These are phyloP conservation scores for Asterochloris erici DNA, from an alignment of 139 green algal genomes.

Conservation along the genomic window DNA sequence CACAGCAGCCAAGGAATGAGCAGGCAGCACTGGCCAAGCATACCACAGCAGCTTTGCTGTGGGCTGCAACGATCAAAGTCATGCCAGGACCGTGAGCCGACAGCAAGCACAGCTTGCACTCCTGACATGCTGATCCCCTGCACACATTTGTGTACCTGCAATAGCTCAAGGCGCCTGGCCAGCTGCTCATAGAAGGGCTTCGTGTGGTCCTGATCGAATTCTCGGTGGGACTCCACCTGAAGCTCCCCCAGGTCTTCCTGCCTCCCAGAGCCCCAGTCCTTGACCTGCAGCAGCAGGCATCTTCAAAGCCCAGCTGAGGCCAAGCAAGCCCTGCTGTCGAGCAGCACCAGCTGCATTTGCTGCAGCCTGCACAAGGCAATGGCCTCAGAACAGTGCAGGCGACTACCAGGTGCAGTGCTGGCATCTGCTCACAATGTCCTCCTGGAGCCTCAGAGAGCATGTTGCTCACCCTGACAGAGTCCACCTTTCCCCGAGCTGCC, in stretches of 20 bases:
- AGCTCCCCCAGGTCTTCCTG: constrained; percentile 1
- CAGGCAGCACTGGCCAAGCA: too few relatives aligned
- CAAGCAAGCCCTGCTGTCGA: background rate
- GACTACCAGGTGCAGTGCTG: background rate
- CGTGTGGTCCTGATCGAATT: background rate
- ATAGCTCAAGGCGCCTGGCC: constrained; percentile 11
- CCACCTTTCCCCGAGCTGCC: constrained; percentile 8
- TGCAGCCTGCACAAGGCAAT: too few relatives aligned
- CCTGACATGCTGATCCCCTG: background rate
- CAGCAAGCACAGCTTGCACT: too few relatives aligned
- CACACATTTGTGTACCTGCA: constrained; percentile 1
- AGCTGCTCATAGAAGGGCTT: constrained; percentile 27
- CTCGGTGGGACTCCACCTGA: constrained; percentile 1
- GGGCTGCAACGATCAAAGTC: too few relatives aligned
- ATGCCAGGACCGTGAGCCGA: too few relatives aligned
- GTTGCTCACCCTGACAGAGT: constrained; percentile 9
- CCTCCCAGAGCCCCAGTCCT: constrained; percentile 10
- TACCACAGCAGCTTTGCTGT: too few relatives aligned
- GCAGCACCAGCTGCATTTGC: too few relatives aligned
- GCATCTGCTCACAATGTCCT: background rate
- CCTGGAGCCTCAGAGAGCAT: background rate
- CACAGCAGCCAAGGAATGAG: background rate
- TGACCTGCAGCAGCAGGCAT: background rate
- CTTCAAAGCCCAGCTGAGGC: background rate
- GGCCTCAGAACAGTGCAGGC: background rate